Conservation (phyloP, 2,329 filamentous ascomycete species). For the Aspergillus calidoustus region DNA sequence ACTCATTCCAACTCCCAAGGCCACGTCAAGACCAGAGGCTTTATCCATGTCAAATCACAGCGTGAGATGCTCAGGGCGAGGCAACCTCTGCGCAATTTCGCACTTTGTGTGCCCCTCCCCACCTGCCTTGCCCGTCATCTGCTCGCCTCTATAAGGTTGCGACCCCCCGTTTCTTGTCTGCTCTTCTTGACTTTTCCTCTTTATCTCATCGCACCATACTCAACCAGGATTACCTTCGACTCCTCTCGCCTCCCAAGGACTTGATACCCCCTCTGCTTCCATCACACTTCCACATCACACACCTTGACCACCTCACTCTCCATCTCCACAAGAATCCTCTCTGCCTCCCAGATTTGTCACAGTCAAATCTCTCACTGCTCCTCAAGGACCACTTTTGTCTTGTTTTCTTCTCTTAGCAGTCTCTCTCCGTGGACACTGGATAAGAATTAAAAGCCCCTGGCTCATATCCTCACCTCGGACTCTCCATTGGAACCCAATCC, state of each 20-base stretch:
- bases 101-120: constrained; percentile 20
- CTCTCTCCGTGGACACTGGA: constrained; percentile 27
- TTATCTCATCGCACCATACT: constrained; percentile 16
- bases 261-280: constrained; percentile 2
- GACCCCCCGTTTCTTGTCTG: constrained; percentile 17
- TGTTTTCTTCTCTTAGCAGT: constrained; percentile 21
- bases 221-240: constrained; percentile 18
- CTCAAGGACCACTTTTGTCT: constrained; percentile 16
- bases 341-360: constrained; percentile 28
- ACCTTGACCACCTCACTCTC: constrained; percentile 12
- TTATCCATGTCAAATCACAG: constrained; percentile 24
- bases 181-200: constrained; percentile 19
- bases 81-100: constrained; percentile 19
- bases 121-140: constrained; percentile 19
- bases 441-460: constrained; percentile 26
- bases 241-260: constrained; percentile 13
- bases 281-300: constrained; percentile 3
- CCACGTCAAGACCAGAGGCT: constrained; percentile 27
- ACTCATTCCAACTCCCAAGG: constrained; percentile 19
- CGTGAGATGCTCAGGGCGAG: constrained; percentile 19
- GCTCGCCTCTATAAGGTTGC: constrained; percentile 23
- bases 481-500: constrained; percentile 35
- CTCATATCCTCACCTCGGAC: constrained; percentile 25
- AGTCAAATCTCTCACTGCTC: constrained; percentile 23
- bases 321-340: constrained; percentile 16